Percentiles rank a stretch among this genome's conserved stretches.
Evolutionary conservation across 2,329 filamentous ascomycete genomes (phyloP).

Genomic region (Monosporascus sp.): DNA sequence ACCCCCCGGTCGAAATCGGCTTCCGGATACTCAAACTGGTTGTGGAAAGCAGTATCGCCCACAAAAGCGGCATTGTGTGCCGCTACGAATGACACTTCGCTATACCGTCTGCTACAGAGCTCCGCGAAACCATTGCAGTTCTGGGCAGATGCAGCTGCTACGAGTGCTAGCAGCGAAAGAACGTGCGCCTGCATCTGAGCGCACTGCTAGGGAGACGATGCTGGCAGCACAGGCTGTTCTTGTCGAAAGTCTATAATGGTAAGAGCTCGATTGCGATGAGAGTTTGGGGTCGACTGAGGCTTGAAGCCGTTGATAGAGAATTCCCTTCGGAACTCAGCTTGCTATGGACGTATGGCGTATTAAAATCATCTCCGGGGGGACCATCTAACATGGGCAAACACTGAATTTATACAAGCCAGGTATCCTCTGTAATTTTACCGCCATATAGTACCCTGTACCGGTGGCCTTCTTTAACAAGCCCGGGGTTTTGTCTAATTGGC

Average conservation of each 20-base stretch:
- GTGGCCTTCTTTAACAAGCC: no score
- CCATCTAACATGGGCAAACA: no score
- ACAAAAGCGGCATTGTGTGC: slow-evolving; percentile 73
- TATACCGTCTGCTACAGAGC: slow-evolving; percentile 67
- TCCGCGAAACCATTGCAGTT: slow-evolving; percentile 75
- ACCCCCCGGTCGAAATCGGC: slow-evolving; percentile 66
- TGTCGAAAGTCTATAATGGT: background rate
- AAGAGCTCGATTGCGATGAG: background rate
- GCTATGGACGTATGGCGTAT: no score
- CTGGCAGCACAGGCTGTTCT: background rate
- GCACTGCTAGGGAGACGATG: background rate
- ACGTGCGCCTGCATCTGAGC: background rate
- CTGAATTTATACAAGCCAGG: no score
- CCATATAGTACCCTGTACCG: no score
- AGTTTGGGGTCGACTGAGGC: no score
- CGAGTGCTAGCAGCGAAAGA: background rate
- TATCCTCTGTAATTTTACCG: no score
- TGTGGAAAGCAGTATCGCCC: slow-evolving; percentile 58
- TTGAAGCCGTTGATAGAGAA: no score
- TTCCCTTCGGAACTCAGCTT: no score
- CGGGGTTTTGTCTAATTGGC: no score
- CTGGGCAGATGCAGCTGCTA: background rate
- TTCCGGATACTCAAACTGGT: slow-evolving; percentile 71
- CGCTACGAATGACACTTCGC: slow-evolving; percentile 72
- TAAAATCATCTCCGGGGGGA: no score